Evolutionary conservation across 2,329 filamentous ascomycete species (phyloP).

Genomic region (Calonectria hongkongensis): DNA sequence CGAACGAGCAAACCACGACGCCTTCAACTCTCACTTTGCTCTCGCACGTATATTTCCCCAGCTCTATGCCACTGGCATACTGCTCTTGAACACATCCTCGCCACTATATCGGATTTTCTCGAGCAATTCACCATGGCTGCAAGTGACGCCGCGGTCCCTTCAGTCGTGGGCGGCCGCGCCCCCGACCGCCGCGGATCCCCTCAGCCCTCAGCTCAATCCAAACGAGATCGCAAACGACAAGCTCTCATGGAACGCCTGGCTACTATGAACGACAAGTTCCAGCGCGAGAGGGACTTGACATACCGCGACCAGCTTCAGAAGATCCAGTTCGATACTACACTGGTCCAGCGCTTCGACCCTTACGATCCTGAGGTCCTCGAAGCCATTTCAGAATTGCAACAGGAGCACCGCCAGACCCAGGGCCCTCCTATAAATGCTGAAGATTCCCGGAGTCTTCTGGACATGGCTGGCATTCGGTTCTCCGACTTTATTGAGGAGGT

Average conservation of each 20-base stretch:
- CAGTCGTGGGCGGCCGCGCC: constrained; percentile 57
- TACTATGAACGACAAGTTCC: constrained; percentile 85
- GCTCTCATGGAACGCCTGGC: constrained; percentile 87
- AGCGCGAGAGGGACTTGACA: constrained; percentile 85
- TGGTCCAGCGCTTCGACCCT: constrained; percentile 89
- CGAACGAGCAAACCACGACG: constrained; percentile 21
- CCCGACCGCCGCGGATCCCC: constrained; percentile 62
- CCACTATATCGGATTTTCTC: constrained; percentile 21
- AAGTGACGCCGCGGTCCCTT: constrained; percentile 60
- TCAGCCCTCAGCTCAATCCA: constrained; percentile 74
- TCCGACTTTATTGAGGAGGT: constrained; percentile 89
- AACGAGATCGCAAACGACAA: constrained; percentile 92
- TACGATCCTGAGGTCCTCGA: constrained; percentile 84
- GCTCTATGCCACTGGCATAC: constrained; percentile 3
- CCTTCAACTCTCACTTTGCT: constrained; percentile 27
- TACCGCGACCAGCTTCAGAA: constrained; percentile 94
- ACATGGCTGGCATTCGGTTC: constrained; percentile 89
- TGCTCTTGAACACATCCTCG: not conserved
- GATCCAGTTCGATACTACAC: constrained; percentile 91
- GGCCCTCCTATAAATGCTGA: constrained; percentile 63
- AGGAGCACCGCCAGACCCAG: constrained; percentile 70
- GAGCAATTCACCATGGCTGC: constrained; percentile 60
- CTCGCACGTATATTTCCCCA: constrained; percentile 8
- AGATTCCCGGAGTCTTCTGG: constrained; percentile 74
- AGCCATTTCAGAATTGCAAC: constrained; percentile 79